These are phyloP conservation scores for Typha latifolia DNA, from an alignment of 176 grass and related monocot species.

Conservation along the genomic window DNA sequence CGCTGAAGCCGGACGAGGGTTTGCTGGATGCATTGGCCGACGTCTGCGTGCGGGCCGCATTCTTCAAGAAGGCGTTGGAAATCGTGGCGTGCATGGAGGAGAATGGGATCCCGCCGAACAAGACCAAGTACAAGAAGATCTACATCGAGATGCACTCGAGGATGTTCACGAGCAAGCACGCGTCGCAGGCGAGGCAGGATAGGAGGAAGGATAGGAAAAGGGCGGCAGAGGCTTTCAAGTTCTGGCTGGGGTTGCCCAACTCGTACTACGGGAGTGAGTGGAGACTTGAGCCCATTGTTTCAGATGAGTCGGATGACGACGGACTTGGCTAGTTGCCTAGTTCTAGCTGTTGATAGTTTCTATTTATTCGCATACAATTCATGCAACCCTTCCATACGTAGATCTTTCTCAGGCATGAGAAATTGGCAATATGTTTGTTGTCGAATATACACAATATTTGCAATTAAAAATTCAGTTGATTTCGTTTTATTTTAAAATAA, in stretches of 20 bases:
- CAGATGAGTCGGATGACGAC: conserved; percentile 3
- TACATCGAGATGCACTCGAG: conserved; percentile 87
- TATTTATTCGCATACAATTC: background rate
- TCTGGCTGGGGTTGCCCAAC: conserved; percentile 92
- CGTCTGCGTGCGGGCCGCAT: conserved; percentile 70
- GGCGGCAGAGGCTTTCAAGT: conserved; percentile 84
- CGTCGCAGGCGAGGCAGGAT: conserved; percentile 73
- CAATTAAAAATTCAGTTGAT: too few species aligned
- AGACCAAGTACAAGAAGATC: conserved; percentile 89
- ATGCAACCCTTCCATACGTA: too few species aligned
- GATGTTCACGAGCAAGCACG: conserved; percentile 91
- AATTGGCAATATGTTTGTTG: too few species aligned
- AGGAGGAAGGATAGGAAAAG: conserved; percentile 55
- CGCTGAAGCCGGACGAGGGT: conserved; percentile 51
- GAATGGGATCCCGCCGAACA: conserved; percentile 73
- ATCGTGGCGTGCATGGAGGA: conserved; percentile 98
- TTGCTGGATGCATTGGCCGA: conserved; percentile 68
- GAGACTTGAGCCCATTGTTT: conserved; percentile 35
- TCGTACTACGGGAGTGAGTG: conserved; percentile 78
- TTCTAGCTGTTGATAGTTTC: background rate
- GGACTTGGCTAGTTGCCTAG: conserved; percentile 7
- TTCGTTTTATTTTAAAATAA: too few species aligned
- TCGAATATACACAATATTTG: too few species aligned
- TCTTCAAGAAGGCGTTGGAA: conserved; percentile 90
- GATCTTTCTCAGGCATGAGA: too few species aligned